A percentile compares a stretch with the other conserved stretches of the same genome.
Conservation (phyloP, 2,329 filamentous ascomycete species). For the Pezicula carpinea region DNA sequence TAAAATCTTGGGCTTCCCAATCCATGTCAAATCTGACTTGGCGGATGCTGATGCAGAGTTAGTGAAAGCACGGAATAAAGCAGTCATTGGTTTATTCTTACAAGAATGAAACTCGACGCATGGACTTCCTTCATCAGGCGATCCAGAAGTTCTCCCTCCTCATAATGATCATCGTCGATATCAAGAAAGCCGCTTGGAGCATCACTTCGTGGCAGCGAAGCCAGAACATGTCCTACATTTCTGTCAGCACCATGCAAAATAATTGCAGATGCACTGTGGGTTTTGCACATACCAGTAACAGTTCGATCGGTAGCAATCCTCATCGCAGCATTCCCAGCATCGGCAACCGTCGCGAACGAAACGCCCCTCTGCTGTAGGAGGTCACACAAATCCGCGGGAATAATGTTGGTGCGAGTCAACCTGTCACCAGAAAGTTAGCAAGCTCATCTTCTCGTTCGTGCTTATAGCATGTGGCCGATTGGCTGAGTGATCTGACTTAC, state of each 20-base stretch:
- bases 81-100: too few relatives aligned
- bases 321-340: constrained; percentile 31
- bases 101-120: too few relatives aligned
- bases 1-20: too few relatives aligned
- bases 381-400: neutral
- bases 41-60: too few relatives aligned
- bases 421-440: neutral
- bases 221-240: neutral
- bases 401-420: neutral
- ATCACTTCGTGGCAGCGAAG: neutral
- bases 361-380: neutral
- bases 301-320: constrained; percentile 28
- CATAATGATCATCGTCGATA: neutral
- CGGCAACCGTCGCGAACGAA: constrained; percentile 3
- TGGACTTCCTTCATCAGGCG: too few relatives aligned
- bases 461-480: too few relatives aligned
- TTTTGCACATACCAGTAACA: constrained; percentile 23
- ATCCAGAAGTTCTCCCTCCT: neutral
- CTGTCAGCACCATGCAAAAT: constrained; percentile 7
- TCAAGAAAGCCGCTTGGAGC: neutral
- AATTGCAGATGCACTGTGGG: too few relatives aligned
- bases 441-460: neutral
- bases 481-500: constrained; percentile 26
- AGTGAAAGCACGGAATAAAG: too few relatives aligned
- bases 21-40: too few relatives aligned